Base-by-base conservation (phyloP, 495 filamentous ascomycete genomes). In the Opeltia flavorubescens region DNA sequence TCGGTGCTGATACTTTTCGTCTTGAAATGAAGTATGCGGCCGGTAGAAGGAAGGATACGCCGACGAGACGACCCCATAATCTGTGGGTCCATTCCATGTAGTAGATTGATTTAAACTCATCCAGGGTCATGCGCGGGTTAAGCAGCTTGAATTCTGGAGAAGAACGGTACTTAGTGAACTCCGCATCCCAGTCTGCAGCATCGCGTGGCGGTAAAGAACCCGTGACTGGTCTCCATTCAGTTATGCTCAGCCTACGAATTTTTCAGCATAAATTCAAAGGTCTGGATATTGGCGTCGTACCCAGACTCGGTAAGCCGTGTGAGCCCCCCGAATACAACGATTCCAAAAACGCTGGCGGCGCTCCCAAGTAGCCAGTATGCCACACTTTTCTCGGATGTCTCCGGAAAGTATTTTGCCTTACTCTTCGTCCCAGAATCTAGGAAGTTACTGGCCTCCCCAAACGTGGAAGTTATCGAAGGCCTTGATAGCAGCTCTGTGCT, bases 61-160 rank as follows among this genome's bases (percentile, higher is more conserved):
- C 91, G 31, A 98, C 81, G 44, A 94, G 70, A 39, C 91, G 77
- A n/a, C 93, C 91, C 87, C 91, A 95, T 35, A 95, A 75, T 15
- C 91, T 78, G 65, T 98, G 91, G 4, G 81, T 78, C 93, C 93
- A 98, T 72, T 98, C 91, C 93, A 98, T 96, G 63, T 81, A 96
- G 72, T 96, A 96, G 50, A 98, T 98, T 62, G 86, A 83, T 63
- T 96, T 95, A 67, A 95, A 98, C 58, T 95, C 93, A 27, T 76
- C 74, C 27, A 96, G 66, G 26, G 68, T 81, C 91, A 98, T 98
- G 58, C 86, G 74, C 17, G 87, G 76, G 66, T 98, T 96, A 39
- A 98, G 69, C 25, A 84, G 74, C 55, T 82, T 76, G 69, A 85
- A 96, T 65, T 98, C 91, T 46, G 91, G 91, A 2, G 86, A 93